Conservation (phyloP, 768 basidiomycete species). For the Termitomyces sp. region DNA sequence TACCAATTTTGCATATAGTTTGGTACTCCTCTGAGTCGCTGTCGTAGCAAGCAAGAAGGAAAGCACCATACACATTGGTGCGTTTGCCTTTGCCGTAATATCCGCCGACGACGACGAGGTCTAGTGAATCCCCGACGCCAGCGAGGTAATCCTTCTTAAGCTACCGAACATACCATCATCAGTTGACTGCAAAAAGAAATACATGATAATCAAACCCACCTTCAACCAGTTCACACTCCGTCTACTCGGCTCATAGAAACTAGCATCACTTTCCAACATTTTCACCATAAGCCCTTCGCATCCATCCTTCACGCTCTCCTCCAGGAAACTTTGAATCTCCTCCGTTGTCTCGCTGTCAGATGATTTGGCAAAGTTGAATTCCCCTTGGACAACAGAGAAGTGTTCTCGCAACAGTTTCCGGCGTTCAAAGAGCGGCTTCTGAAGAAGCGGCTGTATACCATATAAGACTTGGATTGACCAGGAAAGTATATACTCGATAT, state of each 20-base stretch:
- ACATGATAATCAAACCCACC: conserved; percentile 36
- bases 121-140: conserved; percentile 95
- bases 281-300: conserved; percentile 99
- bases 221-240: conserved; percentile 98
- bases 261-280: conserved; percentile 90
- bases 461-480: background rate
- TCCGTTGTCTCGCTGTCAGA: conserved; percentile 88
- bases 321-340: conserved; percentile 92
- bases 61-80: conserved; percentile 96
- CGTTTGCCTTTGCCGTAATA: conserved; percentile 99
- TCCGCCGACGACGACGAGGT: conserved; percentile 95
- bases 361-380: conserved; percentile 91
- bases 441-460: conserved; percentile 68
- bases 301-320: conserved; percentile 96
- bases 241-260: conserved; percentile 93
- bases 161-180: conserved; percentile 34
- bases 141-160: conserved; percentile 98
- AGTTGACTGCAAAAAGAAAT: background rate
- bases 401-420: conserved; percentile 73
- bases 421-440: conserved; percentile 69
- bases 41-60: conserved; percentile 96
- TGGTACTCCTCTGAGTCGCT: conserved; percentile 92
- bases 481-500: conserved; percentile 17
- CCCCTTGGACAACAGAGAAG: conserved; percentile 79
- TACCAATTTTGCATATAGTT: conserved; percentile 98